Percentiles rank a stretch among this genome's conserved stretches.
Conservation (phyloP, 192 early-diverging fungal genomes). For the Podila clonocystis region DNA sequence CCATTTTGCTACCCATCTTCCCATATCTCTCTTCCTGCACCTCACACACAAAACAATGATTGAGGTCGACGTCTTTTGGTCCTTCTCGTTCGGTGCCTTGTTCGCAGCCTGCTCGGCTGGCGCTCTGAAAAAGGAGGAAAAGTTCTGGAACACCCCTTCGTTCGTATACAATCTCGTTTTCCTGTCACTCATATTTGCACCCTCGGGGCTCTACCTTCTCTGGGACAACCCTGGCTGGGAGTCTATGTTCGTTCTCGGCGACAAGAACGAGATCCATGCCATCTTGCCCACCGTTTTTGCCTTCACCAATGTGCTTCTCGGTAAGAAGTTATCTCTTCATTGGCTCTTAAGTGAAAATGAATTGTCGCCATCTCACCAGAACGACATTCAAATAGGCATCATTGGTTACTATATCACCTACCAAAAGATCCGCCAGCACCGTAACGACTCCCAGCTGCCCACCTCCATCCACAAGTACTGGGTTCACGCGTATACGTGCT, state of each 20-base stretch:
- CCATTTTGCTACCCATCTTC: too few relatives aligned
- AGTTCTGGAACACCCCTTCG: conserved; percentile 35
- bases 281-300: conserved; percentile 45
- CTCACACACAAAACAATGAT: conserved; percentile 23
- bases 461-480: conserved; percentile 43
- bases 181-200: conserved; percentile 50
- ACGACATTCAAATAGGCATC: conserved; percentile 12
- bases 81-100: conserved; percentile 42
- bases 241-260: conserved; percentile 50
- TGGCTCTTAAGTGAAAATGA: too few relatives aligned
- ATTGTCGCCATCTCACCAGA: not conserved
- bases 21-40: too few relatives aligned
- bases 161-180: conserved; percentile 48
- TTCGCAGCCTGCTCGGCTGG: conserved; percentile 37
- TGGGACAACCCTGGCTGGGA: conserved; percentile 54
- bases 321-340: not conserved
- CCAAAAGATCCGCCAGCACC: conserved; percentile 17
- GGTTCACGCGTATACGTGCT: conserved; percentile 49
- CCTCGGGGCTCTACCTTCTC: conserved; percentile 45
- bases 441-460: conserved; percentile 1
- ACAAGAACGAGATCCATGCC: conserved; percentile 52
- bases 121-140: conserved; percentile 10
- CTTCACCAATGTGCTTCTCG: conserved; percentile 41
- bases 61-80: conserved; percentile 51
- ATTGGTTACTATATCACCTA: conserved; percentile 50